Conservation (phyloP, 2,329 filamentous ascomycete species). For the Colletotrichum magnum region DNA sequence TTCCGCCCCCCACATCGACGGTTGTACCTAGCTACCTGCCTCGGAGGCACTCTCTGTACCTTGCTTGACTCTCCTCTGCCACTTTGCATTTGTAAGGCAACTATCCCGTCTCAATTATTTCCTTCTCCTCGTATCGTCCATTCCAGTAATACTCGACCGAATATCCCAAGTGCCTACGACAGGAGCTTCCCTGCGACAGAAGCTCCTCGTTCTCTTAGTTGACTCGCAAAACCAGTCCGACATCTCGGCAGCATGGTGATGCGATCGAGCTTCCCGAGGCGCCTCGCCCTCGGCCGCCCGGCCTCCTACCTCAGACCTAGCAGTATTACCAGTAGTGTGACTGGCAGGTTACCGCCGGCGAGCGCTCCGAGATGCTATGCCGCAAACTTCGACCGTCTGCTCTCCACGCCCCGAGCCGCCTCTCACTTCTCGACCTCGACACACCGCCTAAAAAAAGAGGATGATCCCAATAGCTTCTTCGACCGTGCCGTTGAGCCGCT, state of each 20-base stretch:
- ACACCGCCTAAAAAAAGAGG: conserved; percentile 49
- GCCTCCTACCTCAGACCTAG: conserved; percentile 46
- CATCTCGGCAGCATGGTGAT: conserved; percentile 54
- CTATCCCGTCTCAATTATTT: conserved; percentile 19
- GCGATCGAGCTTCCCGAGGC: conserved; percentile 56
- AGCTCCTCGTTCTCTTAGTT: too few species aligned
- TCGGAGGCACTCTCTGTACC: not conserved
- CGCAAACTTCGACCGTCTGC: conserved; percentile 50
- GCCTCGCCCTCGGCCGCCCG: conserved; percentile 55
- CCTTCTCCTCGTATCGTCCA: not conserved
- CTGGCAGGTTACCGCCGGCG: conserved; percentile 40
- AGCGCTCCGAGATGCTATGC: conserved; percentile 33
- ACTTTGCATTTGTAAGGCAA: conserved; percentile 39
- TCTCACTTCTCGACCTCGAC: conserved; percentile 55
- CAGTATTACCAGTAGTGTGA: conserved; percentile 44
- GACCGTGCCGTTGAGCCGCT: conserved; percentile 64
- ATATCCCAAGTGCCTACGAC: conserved; percentile 20
- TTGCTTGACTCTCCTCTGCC: conserved; percentile 24
- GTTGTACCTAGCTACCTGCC: conserved; percentile 16
- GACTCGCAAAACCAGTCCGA: not conserved
- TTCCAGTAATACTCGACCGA: conserved; percentile 20
- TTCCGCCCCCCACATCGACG: conserved; percentile 5
- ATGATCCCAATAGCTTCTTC: conserved; percentile 63
- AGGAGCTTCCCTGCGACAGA: conserved; percentile 12
- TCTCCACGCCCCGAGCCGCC: conserved; percentile 46